Evolutionary conservation across 148 eudicot species (phyloP), one percentile per base, ranked within the genome.

Genomic region (Camellia granthamiana): DNA sequence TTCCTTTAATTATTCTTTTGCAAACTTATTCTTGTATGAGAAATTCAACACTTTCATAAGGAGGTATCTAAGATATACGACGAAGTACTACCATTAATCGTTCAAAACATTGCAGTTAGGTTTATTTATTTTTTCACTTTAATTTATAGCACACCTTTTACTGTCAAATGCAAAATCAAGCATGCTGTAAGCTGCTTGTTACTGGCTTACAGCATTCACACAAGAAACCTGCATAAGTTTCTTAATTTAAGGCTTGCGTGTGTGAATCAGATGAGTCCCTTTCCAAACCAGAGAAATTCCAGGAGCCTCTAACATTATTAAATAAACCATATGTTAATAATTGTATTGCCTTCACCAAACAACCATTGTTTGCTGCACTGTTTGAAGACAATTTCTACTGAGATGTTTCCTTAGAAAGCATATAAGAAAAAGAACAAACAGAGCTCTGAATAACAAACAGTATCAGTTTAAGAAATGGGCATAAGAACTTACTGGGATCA

Each of bases 401-500:
- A 30, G 42, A 15, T 18, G 12, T 64, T 64, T 30, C 68, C 68
- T 23, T 8, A 10, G 13, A 10, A 23, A 64, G 3, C 14, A 64
- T 19, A 21, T 30, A 64, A 19, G 7, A 64, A 19, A 10, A 64
- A 64, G 8, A 64, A 64, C 21, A 21, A 13, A 19, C 21, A 10
- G 1, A 30, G 68, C 42, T 19, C 16, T 64, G 41, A 5, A 18
- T 18, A 18, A 60, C 64, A 60, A 4, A 3, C 16, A 7, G 9
- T 30, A 30, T 30, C 38, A 18, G 5, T 18, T 15, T 60, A 18
- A 60, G 21, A 16, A 46, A 69, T n/a, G 55, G 55, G 46, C 21
- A 41, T 10, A n/a, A 62, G 69, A 23, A 88, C 98, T 89, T 90
- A 95, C 98, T 95, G 21, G 98, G 98, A 89, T 95, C 90, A 56